Base-by-base conservation (phyloP, 371 early-diverging fungal species). In the Lichtheimia hyalospora region DNA sequence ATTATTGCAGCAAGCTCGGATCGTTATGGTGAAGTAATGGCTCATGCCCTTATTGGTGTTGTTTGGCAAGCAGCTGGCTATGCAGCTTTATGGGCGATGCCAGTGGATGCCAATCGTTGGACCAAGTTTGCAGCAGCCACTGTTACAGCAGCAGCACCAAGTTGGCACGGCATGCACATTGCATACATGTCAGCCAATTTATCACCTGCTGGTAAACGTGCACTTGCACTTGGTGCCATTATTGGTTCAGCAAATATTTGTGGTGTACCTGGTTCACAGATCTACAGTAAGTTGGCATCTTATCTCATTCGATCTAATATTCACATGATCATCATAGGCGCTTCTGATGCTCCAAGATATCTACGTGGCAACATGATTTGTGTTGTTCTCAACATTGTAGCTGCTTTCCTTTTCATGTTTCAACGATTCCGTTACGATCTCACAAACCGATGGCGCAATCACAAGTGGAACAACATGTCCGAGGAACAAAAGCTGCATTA, bases 101-200 rank as follows among this genome's bases (percentile, higher is more conserved):
- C 84, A 0, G 71, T 64, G 8, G 63, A 65, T 41, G 63, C 75
- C 23, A 64, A 57, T 66, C 75, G 73, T 46, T 71, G 75, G 61
- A 69, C 63, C 28, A 49, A 79, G 41, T 84, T 77, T 57, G 70
- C 67, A 52, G 71, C 68, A 4, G 68, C 79, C 15, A 41, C 60
- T 7, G 41, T 68, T n/a, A 54, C 68, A 42, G 66, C 62, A 2
- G 49, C 60, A 16, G 46, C 64, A 21, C 66, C 80, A 0, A 68
- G 64, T 44, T 79, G 76, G 74, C 82, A 81, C 57, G 75, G 79
- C 3, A 72, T 83, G 52, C 66, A 83, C 1, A 71, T 79, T 16
- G 75, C 79, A 0, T 79, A 77, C 73, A 74, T 79, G 61, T 72
- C 82, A n/a, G 64, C 70, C 10, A 82, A 82, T 52, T 54, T 77